phyloP scores from a whole-genome alignment of 768 basidiomycete species.

The Thelephora aurantiotincta region DNA sequence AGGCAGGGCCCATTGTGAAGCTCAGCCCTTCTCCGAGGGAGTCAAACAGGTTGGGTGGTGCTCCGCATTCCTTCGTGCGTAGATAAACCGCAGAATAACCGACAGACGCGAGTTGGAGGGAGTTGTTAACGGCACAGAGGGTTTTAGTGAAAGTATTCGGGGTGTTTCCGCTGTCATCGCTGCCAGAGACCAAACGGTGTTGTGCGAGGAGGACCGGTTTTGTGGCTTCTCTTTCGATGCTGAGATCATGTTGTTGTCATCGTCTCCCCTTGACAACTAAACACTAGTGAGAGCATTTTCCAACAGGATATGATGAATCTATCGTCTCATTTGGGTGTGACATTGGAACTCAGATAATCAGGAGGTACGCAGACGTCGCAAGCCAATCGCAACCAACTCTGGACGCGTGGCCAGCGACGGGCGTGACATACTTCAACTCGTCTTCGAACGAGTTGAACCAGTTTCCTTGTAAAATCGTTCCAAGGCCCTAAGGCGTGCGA shows the following conservation, averaged over 20 bases:
- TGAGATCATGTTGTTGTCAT: conserved; percentile 22
- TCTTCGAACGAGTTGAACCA: conserved; percentile 22
- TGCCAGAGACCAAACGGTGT: conserved; percentile 7
- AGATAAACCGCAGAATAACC: conserved; percentile 35
- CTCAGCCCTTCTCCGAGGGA: conserved; percentile 20
- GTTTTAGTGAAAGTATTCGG: conserved; percentile 32
- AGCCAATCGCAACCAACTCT: conserved; percentile 19
- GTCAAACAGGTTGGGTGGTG: conserved; percentile 37
- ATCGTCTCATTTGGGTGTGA: conserved; percentile 32
- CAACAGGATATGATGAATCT: neutral
- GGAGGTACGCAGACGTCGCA: conserved; percentile 24
- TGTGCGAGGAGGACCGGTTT: neutral
- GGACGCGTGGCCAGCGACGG: conserved; percentile 7
- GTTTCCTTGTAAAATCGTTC: conserved; percentile 24
- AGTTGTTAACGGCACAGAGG: conserved; percentile 38
- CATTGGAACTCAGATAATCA: conserved; percentile 24
- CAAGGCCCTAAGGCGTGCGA: conserved; percentile 25
- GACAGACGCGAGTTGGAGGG: conserved; percentile 33
- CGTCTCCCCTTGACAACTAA: conserved; percentile 20
- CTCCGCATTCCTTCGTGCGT: conserved; percentile 38
- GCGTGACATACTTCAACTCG: conserved; percentile 32
- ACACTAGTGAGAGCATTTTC: neutral
- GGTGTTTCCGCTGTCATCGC: conserved; percentile 23
- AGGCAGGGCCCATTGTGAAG: conserved; percentile 36
- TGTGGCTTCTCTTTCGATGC: neutral